Evolutionary conservation across 768 basidiomycete species (phyloP).

Genomic region (Paxillus rubicundulus): DNA sequence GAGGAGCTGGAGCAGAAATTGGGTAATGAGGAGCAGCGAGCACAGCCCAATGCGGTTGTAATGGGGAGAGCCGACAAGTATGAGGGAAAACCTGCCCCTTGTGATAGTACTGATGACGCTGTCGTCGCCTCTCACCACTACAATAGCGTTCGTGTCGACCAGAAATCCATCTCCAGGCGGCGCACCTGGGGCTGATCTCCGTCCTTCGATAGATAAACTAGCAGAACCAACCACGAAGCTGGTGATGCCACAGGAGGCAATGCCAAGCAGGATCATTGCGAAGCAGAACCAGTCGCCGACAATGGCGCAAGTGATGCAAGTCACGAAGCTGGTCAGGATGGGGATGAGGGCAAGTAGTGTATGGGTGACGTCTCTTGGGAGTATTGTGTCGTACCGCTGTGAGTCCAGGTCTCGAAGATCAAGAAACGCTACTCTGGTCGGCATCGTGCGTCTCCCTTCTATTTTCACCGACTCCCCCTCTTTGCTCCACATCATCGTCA

Average conservation of each 20-base stretch:
- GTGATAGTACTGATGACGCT: conserved; percentile 25
- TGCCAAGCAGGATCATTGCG: conserved; percentile 31
- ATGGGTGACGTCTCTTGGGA: conserved; percentile 1
- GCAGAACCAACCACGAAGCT: conserved; percentile 26
- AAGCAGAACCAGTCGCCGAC: conserved; percentile 31
- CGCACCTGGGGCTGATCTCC: conserved; percentile 15
- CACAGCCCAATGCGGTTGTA: conserved; percentile 15
- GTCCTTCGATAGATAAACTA: conserved; percentile 16
- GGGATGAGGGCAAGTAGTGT: conserved; percentile 18
- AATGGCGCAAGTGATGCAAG: conserved; percentile 23
- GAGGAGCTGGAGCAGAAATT: conserved; percentile 33
- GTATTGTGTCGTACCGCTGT: conserved; percentile 6
- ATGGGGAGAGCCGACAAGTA: conserved; percentile 6
- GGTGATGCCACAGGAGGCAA: conserved; percentile 27
- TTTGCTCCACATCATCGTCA: conserved; percentile 14
- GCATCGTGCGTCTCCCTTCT: conserved; percentile 20
- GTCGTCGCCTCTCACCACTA: conserved; percentile 27
- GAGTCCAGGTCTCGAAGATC: conserved; percentile 2
- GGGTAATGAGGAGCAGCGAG: conserved; percentile 25
- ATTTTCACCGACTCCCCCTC: conserved; percentile 7
- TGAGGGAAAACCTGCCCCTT: conserved; percentile 23
- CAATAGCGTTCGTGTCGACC: conserved; percentile 12
- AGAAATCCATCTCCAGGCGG: conserved; percentile 28
- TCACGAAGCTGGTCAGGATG: conserved; percentile 17
- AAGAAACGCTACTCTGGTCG: conserved; percentile 15